Evolutionary conservation across 1,284 basidiomycete genomes (phyloP), one percentile per base, ranked within the genome.

Genomic region (Ceratobasidium sp.): DNA sequence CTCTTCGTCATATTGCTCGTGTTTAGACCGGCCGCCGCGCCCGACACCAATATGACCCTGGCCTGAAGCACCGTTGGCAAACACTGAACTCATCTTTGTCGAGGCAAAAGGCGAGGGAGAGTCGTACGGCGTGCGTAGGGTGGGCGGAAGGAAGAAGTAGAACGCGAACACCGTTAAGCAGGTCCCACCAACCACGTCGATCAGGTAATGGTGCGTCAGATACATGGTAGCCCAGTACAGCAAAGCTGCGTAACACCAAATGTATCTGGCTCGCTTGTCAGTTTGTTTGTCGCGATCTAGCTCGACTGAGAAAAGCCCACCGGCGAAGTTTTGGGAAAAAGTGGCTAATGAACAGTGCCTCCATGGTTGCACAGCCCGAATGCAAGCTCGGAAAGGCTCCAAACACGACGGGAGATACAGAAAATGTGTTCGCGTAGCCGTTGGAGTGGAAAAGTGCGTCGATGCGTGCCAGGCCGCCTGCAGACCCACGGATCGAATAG

Each of bases 141-240:
- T 89, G 76, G 93, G 89, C 0, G 94, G 94, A 79, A 97, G 89
- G 83, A 92, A 91, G 78, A 93, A 82, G 84, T 97, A 98, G 86
- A 98, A 99, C 80, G 88, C 91, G 14, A 89, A 87, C 16, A 92
- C 92, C 24, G 95, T 92, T 74, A 99, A 87, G 81, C 96, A 98
- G 0, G 94, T 94, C 7, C 97, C 97, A 2, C 91, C 94, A 46
- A 96, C 94, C 78, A 98, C 91, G 80, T 99, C 98, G 83, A 99
- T 95, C 78, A 98, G 90, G 85, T 98, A 99, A 84, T 98, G 95
- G 81, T 98, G 96, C 5, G 93, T 95, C 78, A 97, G 90, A 85
- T 98, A 98, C 97, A 99, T 99, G 41, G 97, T 99, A 29, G 93
- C 92, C 97, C 96, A 98, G 83, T 98, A 99, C 0, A 99, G 87